Conservation (phyloP, 2,329 filamentous ascomycete species). For the Pseudophaeomoniella oleicola region DNA sequence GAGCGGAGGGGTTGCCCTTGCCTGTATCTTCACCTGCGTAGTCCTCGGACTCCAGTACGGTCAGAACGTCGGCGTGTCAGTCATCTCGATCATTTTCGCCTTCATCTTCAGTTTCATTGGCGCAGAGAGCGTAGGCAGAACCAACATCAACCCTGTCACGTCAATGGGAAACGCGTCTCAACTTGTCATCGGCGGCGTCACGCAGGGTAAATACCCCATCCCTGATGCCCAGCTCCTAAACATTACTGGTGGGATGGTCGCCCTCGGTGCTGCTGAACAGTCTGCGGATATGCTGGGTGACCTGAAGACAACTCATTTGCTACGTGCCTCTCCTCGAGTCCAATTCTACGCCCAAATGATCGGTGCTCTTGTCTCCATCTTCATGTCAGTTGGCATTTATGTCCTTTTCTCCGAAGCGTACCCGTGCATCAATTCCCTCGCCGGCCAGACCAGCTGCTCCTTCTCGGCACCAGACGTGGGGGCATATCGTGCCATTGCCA, state of each 20-base stretch:
- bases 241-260: constrained; percentile 43
- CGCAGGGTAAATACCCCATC: constrained; percentile 34
- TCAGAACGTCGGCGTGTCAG: not conserved
- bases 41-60: not conserved
- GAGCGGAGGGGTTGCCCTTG: not conserved
- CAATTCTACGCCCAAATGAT: constrained; percentile 53
- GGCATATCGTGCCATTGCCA: constrained; percentile 52
- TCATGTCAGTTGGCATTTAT: constrained; percentile 52
- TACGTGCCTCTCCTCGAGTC: constrained; percentile 48
- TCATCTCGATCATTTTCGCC: not conserved
- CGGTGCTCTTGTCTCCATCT: constrained; percentile 49
- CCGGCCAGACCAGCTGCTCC: constrained; percentile 33
- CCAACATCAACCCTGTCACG: not conserved
- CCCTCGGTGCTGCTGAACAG: constrained; percentile 24
- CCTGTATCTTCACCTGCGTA: not conserved
- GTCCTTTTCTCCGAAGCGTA: constrained; percentile 55
- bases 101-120: not conserved
- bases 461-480: constrained; percentile 50
- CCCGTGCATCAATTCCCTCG: constrained; percentile 42
- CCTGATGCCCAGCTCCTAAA: constrained; percentile 48
- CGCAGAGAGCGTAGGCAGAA: not conserved
- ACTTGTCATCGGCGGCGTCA: constrained; percentile 9
- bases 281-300: constrained; percentile 40
- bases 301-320: constrained; percentile 54
- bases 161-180: not conserved